Evolutionary conservation across 2,329 filamentous ascomycete species (phyloP).

Genomic region (Fusarium xyrophilum): DNA sequence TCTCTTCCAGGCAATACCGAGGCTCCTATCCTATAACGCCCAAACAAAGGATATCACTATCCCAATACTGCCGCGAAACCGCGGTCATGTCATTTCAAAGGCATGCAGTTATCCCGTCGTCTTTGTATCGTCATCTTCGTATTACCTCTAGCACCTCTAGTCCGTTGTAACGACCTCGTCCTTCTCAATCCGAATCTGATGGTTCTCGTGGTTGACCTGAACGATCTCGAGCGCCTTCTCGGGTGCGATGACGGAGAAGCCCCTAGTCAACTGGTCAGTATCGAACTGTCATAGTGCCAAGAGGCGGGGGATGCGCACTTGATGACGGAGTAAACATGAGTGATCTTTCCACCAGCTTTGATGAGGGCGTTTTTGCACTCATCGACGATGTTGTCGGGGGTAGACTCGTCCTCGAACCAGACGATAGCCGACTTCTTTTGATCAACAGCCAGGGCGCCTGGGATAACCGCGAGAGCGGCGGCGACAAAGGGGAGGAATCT

Average conservation of each 20-base stretch:
- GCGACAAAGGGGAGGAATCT: conserved; percentile 63
- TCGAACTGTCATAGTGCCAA: background rate
- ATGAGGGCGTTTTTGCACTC: conserved; percentile 75
- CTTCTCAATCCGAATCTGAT: conserved; percentile 69
- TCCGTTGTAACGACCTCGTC: conserved; percentile 69
- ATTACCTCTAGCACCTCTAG: conserved; percentile 2
- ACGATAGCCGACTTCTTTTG: conserved; percentile 78
- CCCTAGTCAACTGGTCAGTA: conserved; percentile 58
- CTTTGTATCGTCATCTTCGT: conserved; percentile 7
- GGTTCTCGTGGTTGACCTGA: conserved; percentile 62
- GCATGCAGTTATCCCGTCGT: conserved; percentile 16
- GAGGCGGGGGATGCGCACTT: conserved; percentile 58
- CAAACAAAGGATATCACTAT: conserved; percentile 22
- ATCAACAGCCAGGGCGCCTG: conserved; percentile 68
- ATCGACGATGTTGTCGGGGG: conserved; percentile 69
- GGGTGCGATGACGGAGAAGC: conserved; percentile 78
- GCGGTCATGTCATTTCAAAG: conserved; percentile 15
- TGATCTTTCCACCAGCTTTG: conserved; percentile 76
- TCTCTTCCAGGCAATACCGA: conserved; percentile 12
- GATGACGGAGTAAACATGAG: conserved; percentile 74
- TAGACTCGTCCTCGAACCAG: conserved; percentile 72
- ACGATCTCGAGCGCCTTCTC: conserved; percentile 73
- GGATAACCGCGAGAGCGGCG: conserved; percentile 62
- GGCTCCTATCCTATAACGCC: conserved; percentile 35
- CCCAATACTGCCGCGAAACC: conserved; percentile 6